Evolutionary conservation across 108 stramenopile species (phyloP), one percentile per base, ranked within the genome.

Genomic region (Nitzschia inconspicua): DNA sequence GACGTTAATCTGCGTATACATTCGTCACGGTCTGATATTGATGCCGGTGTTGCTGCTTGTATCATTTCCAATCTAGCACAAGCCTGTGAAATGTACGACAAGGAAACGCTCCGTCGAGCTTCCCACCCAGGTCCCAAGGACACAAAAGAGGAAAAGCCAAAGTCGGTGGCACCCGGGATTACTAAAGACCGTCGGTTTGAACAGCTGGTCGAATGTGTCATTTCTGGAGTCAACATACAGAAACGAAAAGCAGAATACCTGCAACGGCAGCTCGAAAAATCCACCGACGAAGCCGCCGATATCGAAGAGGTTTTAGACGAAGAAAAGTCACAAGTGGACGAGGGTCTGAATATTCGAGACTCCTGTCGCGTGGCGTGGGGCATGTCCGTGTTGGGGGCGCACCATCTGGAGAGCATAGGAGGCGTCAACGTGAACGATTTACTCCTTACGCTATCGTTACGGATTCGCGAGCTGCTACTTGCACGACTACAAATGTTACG

Each of bases 331-430:
- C 35, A 65, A 9, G 35, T 56, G 16, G 31, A 40, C 23, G 80
- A 72, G 37, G 77, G 81, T 9, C 40, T 83, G 34, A 73, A 58
- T 19, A 49, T 79, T 3, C 59, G 66, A 19, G 82, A 83, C 60
- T 59, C 77, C 2, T 79, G 75, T 46, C 67, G 78, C 42, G 82
- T 78, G 9, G 82, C 82, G 25, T 83, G 75, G 75, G 82, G 82
- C 11, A 46, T 83, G 26, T 71, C 74, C 3, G 57, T 76, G 9
- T 46, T 79, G 0, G 66, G 68, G 5, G 65, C 41, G 11, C 57
- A 68, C 44, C 57, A 71, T 27, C 46, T 53, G 6, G 65, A 58
- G 14, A 58, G 43, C 13, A 28, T 70, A 39, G 78, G 73, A 13
- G 77, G 70, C 4, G 63, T 63, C n/a, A 83, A 73, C 27, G 41